Base-by-base conservation (phyloP, 805 yeast species). In the Candida corydali region DNA sequence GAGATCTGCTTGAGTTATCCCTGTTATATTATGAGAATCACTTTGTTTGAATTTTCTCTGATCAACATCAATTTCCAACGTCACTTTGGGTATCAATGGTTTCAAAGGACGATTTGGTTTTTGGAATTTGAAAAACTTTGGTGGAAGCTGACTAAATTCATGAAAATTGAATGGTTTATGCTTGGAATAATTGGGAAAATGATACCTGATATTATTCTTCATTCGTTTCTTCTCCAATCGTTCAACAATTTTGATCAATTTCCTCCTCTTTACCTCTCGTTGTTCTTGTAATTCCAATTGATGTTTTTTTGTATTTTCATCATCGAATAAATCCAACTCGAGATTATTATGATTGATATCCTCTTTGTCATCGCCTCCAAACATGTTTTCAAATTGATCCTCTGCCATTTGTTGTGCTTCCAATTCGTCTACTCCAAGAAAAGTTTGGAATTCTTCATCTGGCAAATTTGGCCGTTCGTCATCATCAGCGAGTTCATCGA, bases 401-500 rank as follows among this genome's bases (percentile, higher is more conserved):
- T 67, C 67, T 7, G 66, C 70, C 4, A 55, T 49, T 8, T 45
- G 45, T 36, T 58, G 65, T n/a, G 54, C 54, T 27, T 49, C 43
- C 9, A 29, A 37, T 19, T 52, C 59, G 17, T 33, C 18, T 8
- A 39, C 51, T 11, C 41, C 50, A 9, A 42, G 23, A n/a, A 46
- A 32, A 20, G 40, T 43, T 18, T 49, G 55, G 15, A 53, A 62
- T n/a, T 52, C 69, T 17, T 45, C 55, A 10, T 34, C 42, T 8
- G 9, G 46, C 36, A 29, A 36, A 20, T 36, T 43, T 31, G 45
- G 46, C 28, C 40, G 69, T 3, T 60, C 50, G 38, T 86, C 95
- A 31, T 48, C 52, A 17, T 89, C 97, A 0, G 97, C 97, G 33
- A 89, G 65, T 57, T 89, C 97, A 47, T 89, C 97, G 51, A 86